Evolutionary conservation across 768 basidiomycete genomes (phyloP).

Genomic region (Kwoniella dejecticola): DNA sequence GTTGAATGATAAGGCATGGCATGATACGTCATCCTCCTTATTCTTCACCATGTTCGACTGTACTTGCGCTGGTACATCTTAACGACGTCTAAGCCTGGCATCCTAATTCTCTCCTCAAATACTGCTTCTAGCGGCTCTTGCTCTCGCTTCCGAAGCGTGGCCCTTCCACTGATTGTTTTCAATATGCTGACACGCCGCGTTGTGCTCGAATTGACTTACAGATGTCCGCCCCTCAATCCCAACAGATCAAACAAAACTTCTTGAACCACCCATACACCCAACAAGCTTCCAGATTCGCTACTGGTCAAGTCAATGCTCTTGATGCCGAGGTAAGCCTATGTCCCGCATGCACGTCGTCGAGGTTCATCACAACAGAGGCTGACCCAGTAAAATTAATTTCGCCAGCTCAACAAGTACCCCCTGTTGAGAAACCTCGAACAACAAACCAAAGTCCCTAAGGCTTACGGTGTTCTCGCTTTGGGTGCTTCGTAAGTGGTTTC

Average conservation of each 20-base stretch:
- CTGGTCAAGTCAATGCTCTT: constrained; percentile 80
- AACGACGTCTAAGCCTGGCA: too few relatives aligned
- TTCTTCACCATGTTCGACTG: too few relatives aligned
- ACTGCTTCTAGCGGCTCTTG: too few relatives aligned
- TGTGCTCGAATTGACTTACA: too few relatives aligned
- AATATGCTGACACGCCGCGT: too few relatives aligned
- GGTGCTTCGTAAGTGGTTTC: constrained; percentile 65
- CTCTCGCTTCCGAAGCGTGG: too few relatives aligned
- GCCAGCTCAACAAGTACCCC: constrained; percentile 72
- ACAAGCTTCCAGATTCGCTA: constrained; percentile 80
- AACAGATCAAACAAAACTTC: constrained; percentile 64
- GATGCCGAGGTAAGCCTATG: constrained; percentile 83
- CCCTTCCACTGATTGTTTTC: too few relatives aligned
- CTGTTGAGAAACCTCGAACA: constrained; percentile 80
- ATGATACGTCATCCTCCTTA: constrained; percentile 9
- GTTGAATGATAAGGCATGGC: neutral
- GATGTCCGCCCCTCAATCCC: constrained; percentile 47
- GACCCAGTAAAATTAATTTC: neutral
- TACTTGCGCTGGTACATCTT: too few relatives aligned
- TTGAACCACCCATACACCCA: constrained; percentile 84
- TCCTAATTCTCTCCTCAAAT: too few relatives aligned
- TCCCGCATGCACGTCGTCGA: neutral
- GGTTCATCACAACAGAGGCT: neutral
- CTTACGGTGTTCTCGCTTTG: constrained; percentile 78
- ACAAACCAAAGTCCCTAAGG: constrained; percentile 89